phyloP scores from a whole-genome alignment of 2,329 filamentous ascomycete genomes.

The Penicillium paneum region DNA sequence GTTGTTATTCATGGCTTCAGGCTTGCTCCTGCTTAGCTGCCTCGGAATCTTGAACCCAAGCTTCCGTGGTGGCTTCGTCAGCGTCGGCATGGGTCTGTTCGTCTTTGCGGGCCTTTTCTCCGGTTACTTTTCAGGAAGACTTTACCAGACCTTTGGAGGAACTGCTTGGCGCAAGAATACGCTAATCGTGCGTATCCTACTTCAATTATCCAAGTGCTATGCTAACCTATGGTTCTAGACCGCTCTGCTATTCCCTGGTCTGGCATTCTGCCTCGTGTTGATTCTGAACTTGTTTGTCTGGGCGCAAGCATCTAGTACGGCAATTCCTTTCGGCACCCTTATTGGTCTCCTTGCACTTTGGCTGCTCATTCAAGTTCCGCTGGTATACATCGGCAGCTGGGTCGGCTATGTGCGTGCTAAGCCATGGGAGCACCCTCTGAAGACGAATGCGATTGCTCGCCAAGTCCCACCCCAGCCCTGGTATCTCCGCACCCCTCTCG shows the following conservation, averaged over 20 bases:
- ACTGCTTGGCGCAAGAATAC: slow-evolving; percentile 72
- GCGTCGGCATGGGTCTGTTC: slow-evolving; percentile 77
- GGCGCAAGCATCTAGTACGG: slow-evolving; percentile 84
- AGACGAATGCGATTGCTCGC: slow-evolving; percentile 67
- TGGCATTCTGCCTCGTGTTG: slow-evolving; percentile 71
- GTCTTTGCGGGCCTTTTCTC: slow-evolving; percentile 80
- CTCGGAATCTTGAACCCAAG: slow-evolving; percentile 78
- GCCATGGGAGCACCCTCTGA: slow-evolving; percentile 77
- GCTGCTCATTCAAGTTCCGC: slow-evolving; percentile 80
- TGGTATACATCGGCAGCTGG: slow-evolving; percentile 78
- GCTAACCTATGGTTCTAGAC: slow-evolving; percentile 47
- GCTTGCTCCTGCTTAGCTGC: slow-evolving; percentile 69
- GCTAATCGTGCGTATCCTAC: slow-evolving; percentile 50
- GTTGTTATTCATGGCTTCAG: slow-evolving; percentile 74
- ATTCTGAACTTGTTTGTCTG: slow-evolving; percentile 85
- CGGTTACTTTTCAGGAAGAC: slow-evolving; percentile 78
- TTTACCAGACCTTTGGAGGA: slow-evolving; percentile 81
- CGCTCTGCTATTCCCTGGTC: slow-evolving; percentile 72
- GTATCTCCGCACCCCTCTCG: slow-evolving; percentile 65
- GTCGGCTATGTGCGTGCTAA: slow-evolving; percentile 66
- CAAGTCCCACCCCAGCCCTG: slow-evolving; percentile 72
- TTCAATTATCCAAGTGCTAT: background rate
- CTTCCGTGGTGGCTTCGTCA: slow-evolving; percentile 86
- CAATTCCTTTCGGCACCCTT: slow-evolving; percentile 77
- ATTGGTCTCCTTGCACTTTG: slow-evolving; percentile 70